Percentiles rank a stretch among this genome's conserved stretches.
Evolutionary conservation across 768 basidiomycete species (phyloP).

Genomic region (Boletellus emodensis): DNA sequence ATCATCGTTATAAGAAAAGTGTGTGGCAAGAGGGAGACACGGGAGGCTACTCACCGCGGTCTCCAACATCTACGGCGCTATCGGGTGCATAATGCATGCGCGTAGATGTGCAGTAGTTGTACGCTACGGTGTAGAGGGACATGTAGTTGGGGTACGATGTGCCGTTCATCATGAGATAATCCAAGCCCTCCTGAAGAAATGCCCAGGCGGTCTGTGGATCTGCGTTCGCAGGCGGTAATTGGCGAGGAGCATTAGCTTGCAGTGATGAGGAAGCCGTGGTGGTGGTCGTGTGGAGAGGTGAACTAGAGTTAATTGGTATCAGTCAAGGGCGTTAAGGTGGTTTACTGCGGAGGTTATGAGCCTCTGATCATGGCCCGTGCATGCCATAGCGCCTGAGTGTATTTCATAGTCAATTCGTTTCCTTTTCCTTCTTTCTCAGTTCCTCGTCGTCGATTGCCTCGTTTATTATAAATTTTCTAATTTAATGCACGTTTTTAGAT

Average conservation of each 20-base stretch:
- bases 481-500: too few relatives aligned
- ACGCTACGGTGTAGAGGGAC: slow-evolving; percentile 86
- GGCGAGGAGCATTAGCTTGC: slow-evolving; percentile 31
- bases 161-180: slow-evolving; percentile 91
- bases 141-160: slow-evolving; percentile 89
- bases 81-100: slow-evolving; percentile 59
- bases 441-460: too few relatives aligned
- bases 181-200: slow-evolving; percentile 80
- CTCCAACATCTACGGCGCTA: slow-evolving; percentile 31
- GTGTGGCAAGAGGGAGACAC: slow-evolving; percentile 6
- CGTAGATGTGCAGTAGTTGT: slow-evolving; percentile 95
- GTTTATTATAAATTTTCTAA: too few relatives aligned
- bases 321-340: neutral
- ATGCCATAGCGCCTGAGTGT: too few relatives aligned
- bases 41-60: slow-evolving; percentile 51
- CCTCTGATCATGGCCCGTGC: too few relatives aligned
- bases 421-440: too few relatives aligned
- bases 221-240: slow-evolving; percentile 63
- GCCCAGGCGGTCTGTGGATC: slow-evolving; percentile 85
- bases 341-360: slow-evolving; percentile 22
- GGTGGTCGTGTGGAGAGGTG: slow-evolving; percentile 25
- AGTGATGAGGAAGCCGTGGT: slow-evolving; percentile 32
- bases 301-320: slow-evolving; percentile 7
- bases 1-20: slow-evolving; percentile 18
- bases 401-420: too few relatives aligned